Evolutionary conservation across 2,329 filamentous ascomycete genomes (phyloP).

Genomic region (Monosporascus sp.): DNA sequence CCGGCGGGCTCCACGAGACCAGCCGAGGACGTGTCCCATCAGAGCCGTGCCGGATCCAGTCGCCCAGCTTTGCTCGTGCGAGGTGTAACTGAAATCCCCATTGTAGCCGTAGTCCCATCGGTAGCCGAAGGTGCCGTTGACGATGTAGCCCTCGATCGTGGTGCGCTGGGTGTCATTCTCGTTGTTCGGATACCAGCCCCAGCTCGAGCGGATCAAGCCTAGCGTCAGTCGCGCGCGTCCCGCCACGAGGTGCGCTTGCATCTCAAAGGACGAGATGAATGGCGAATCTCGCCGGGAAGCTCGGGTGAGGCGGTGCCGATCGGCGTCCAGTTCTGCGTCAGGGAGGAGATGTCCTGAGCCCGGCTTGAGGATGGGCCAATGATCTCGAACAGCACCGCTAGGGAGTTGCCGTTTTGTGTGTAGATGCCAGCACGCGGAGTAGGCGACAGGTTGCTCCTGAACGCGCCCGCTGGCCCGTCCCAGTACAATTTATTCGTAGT

Average conservation of each 20-base stretch:
- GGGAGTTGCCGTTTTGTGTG: constrained; percentile 56
- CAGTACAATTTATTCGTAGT: constrained; percentile 44
- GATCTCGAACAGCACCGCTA: constrained; percentile 46
- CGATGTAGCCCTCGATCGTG: constrained; percentile 53
- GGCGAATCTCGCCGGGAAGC: constrained; percentile 52
- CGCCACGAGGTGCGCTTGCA: constrained; percentile 49
- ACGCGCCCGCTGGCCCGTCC: constrained; percentile 42
- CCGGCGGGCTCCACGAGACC: constrained; percentile 31
- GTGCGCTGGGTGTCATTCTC: constrained; percentile 54
- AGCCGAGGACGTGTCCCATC: constrained; percentile 37
- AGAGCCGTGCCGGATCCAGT: constrained; percentile 42
- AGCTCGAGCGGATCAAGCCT: constrained; percentile 48
- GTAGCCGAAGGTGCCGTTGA: constrained; percentile 53
- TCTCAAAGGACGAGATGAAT: constrained; percentile 54
- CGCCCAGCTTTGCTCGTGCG: constrained; percentile 47
- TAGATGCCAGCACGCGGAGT: constrained; percentile 41
- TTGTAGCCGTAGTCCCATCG: constrained; percentile 46
- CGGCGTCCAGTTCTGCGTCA: constrained; percentile 48
- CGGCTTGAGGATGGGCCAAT: constrained; percentile 27
- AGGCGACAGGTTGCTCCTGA: constrained; percentile 44
- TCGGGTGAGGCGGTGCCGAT: constrained; percentile 53
- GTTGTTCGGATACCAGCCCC: constrained; percentile 57
- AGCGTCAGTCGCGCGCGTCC: constrained; percentile 45
- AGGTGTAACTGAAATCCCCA: constrained; percentile 40
- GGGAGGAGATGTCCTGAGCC: constrained; percentile 35